Base-by-base conservation (phyloP, 1,284 basidiomycete species). In the Apiotrichum brassicae region DNA sequence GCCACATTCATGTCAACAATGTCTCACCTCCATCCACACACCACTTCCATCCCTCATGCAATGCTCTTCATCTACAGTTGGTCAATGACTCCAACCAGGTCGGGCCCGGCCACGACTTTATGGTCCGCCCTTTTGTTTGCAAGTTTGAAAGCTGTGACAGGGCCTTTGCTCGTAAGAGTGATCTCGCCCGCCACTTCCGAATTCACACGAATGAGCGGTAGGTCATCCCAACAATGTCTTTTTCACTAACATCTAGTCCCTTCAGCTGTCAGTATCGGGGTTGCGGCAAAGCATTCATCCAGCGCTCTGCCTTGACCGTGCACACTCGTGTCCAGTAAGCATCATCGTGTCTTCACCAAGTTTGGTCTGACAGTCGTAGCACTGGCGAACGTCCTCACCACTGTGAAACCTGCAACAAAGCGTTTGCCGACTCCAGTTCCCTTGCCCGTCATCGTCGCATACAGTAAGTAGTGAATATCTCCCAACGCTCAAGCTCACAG, bases 361-460 rank as follows among this genome's bases (percentile, higher is more conserved):
- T 23, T 28, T 8, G 24, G 14, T 2, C 43, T 43, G n/a, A 19
- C 40, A 14, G 25, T 22, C 18, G 4, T 14, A 75, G 77, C 63
- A 78, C 78, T 23, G 79, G 79, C 35, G 79, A 81, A 59, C 71
- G 76, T 42, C 79, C 79, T 3, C 79, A 81, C 62, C 65, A 72
- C 23, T 81, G 79, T 64, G 65, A 75, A 57, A 68, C 62, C 8
- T 78, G 77, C 63, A 45, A 64, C 37, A 78, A 79, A 61, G 71
- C 76, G 7, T 81, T 81, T 63, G 75, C 75, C 44, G 79, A 81
- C 60, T 80, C 78, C 8, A 75, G 73, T 53, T 80, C 78, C 8
- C 70, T 81, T 13, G 79, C 79, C 18, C 75, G 79, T 12, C 79
- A 81, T 56, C 74, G 79, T 3, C 71, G 78, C 13, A 76, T 76